Conservation (phyloP, 768 basidiomycete species). For the Pleurotus citrinopileatus region DNA sequence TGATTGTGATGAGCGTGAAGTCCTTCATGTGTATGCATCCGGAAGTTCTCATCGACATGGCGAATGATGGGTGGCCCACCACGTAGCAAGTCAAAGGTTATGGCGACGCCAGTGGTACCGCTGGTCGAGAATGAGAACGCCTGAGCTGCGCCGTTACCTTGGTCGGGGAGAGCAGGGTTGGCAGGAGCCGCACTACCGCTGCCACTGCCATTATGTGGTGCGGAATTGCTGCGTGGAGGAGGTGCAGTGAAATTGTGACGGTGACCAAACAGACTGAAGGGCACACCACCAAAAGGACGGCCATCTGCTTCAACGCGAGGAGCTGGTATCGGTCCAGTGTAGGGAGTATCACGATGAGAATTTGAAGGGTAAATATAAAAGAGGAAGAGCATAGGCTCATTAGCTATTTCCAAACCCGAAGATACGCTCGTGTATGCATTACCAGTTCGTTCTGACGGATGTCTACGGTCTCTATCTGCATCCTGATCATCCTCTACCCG, state of each 20-base stretch:
- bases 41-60: not conserved
- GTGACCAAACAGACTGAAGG: slow-evolving; percentile 2
- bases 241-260: not conserved
- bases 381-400: slow-evolving; percentile 5
- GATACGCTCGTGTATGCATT: not conserved
- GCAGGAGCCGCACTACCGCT: not conserved
- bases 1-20: not conserved
- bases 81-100: slow-evolving; percentile 7
- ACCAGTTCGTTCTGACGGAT: slow-evolving; percentile 7
- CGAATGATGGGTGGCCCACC: slow-evolving; percentile 2
- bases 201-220: not conserved
- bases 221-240: not conserved
- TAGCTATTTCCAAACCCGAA: not conserved
- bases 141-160: not conserved
- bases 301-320: not conserved
- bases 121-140: not conserved
- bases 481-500: slow-evolving; percentile 9
- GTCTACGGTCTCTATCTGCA: slow-evolving; percentile 7
- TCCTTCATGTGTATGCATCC: not conserved
- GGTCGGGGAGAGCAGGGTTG: not conserved
- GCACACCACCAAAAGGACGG: not conserved
- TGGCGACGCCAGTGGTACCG: slow-evolving; percentile 1
- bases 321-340: not conserved
- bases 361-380: not conserved
- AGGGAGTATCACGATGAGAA: not conserved